Conservation (phyloP, 805 yeast species). For the Nakazawaea anatomiae region DNA sequence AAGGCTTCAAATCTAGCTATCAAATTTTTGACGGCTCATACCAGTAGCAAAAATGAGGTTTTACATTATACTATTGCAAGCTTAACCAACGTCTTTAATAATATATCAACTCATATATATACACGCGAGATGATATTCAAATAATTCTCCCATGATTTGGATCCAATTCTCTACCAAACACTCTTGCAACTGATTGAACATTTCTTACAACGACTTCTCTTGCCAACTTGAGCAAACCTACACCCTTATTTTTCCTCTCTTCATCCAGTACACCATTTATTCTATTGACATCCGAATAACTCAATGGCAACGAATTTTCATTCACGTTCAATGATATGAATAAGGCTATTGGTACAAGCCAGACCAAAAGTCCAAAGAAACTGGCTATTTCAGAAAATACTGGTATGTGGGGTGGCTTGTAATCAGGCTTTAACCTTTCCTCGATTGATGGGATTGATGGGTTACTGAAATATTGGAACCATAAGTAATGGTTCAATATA, state of each 20-base stretch:
- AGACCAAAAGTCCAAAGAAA: slow-evolving; percentile 86
- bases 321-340: slow-evolving; percentile 90
- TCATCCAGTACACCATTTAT: slow-evolving; percentile 25
- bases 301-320: slow-evolving; percentile 75
- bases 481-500: slow-evolving; percentile 72
- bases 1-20: no score
- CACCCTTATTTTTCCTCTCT: slow-evolving; percentile 34
- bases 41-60: no score
- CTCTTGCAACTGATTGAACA: slow-evolving; percentile 38
- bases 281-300: slow-evolving; percentile 16
- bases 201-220: slow-evolving; percentile 47
- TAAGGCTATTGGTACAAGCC: slow-evolving; percentile 91
- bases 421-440: slow-evolving; percentile 50
- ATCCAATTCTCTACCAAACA: slow-evolving; percentile 63
- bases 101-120: neutral
- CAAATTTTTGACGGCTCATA: no score
- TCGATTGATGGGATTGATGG: slow-evolving; percentile 68
- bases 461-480: slow-evolving; percentile 82
- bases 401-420: slow-evolving; percentile 64
- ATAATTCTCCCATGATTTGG: slow-evolving; percentile 47
- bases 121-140: slow-evolving; percentile 13
- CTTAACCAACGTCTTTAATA: no score
- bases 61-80: no score
- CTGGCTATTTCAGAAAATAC: slow-evolving; percentile 89
- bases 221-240: slow-evolving; percentile 64